These are phyloP conservation scores for Penicillium desertorum DNA, from an alignment of 495 filamentous ascomycete species.

Conservation along the genomic window DNA sequence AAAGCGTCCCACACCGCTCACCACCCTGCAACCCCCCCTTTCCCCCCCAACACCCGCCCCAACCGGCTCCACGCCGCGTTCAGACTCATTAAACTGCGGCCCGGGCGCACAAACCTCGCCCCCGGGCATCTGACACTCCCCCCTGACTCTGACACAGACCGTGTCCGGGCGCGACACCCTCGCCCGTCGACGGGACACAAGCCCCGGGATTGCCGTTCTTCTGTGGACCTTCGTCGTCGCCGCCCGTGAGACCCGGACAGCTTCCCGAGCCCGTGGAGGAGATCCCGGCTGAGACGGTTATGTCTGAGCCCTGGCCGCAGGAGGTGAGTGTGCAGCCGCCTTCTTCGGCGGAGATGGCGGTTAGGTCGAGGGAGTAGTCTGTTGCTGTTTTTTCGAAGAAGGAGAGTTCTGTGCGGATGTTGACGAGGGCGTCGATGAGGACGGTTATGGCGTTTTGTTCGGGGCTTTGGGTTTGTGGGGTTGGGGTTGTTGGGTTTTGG, in stretches of 20 bases:
- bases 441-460: constrained; percentile 55
- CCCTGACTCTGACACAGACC: constrained; percentile 22
- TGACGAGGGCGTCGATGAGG: constrained; percentile 62
- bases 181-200: background rate
- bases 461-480: constrained; percentile 19
- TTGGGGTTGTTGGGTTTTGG: constrained; percentile 26
- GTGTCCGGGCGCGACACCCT: background rate
- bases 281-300: constrained; percentile 23
- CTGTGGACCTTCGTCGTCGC: background rate
- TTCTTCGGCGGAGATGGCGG: constrained; percentile 37
- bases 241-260: constrained; percentile 24
- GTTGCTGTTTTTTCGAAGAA: constrained; percentile 66
- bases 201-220: background rate
- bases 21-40: background rate
- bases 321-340: constrained; percentile 12
- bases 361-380: constrained; percentile 60
- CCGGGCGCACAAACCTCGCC: constrained; percentile 17
- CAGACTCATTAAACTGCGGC: background rate
- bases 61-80: background rate
- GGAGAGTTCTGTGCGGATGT: constrained; percentile 63
- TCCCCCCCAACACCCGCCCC: background rate
- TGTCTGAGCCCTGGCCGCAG: constrained; percentile 10
- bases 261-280: constrained; percentile 22
- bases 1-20: constrained; percentile 15
- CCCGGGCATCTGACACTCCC: constrained; percentile 27